A percentile compares a stretch with the other conserved stretches of the same genome.
phyloP scores from a whole-genome alignment of 371 early-diverging fungal genomes.

The Globomyces sp. region DNA sequence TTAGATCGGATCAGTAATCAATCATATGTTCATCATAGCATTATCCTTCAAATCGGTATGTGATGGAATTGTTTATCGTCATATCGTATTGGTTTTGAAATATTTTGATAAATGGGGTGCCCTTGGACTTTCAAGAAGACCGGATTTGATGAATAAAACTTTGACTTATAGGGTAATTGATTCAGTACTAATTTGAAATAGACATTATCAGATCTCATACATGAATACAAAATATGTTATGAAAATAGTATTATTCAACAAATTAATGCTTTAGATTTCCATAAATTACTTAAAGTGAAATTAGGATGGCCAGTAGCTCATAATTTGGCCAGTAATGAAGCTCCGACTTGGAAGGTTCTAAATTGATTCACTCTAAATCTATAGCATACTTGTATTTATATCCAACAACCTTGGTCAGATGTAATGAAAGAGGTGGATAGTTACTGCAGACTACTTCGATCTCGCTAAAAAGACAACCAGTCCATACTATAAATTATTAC shows the following conservation, averaged over 20 bases:
- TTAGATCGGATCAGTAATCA: slow-evolving; percentile 24
- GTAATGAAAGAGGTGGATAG: no score
- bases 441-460: no score
- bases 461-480: no score
- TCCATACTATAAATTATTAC: no score
- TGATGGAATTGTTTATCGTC: slow-evolving; percentile 31
- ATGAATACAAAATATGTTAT: slow-evolving; percentile 24
- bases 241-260: slow-evolving; percentile 6
- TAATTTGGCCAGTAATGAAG: slow-evolving; percentile 27
- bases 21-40: slow-evolving; percentile 25
- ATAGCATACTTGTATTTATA: no score
- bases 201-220: slow-evolving; percentile 19
- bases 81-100: slow-evolving; percentile 42
- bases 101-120: slow-evolving; percentile 34
- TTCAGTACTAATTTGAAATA: not conserved
- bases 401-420: no score
- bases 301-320: slow-evolving; percentile 31
- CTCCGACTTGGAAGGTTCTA: slow-evolving; percentile 26
- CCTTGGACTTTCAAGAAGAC: slow-evolving; percentile 38
- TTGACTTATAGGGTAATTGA: slow-evolving; percentile 12
- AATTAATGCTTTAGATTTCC: slow-evolving; percentile 11
- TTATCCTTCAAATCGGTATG: slow-evolving; percentile 35
- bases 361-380: no score
- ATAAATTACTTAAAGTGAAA: slow-evolving; percentile 26
- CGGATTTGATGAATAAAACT: slow-evolving; percentile 37